Base-by-base conservation (phyloP, 2,329 filamentous ascomycete species). In the Cladosporium sp. region DNA sequence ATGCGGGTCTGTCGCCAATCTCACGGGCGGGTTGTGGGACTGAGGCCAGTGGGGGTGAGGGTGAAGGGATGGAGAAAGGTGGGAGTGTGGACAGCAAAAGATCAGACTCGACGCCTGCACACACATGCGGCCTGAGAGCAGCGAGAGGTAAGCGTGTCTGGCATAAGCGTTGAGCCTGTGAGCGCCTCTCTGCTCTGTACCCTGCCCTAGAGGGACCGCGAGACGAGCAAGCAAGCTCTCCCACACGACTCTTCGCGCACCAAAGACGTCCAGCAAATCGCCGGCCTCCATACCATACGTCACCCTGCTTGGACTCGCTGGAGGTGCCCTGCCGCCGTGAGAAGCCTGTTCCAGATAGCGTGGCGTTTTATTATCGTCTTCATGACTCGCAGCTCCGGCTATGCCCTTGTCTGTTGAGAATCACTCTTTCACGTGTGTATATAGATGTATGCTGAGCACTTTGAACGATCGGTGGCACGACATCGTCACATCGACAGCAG, bases 1-100 rank as follows among this genome's bases (percentile, higher is more conserved):
- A 45, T 45, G 45, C 47, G 49, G 47, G 49, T 36, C 56, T 44
- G 42, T 57, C 39, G 39, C 47, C 56, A 57, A 50, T 50, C 56
- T 50, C 48, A 50, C 49, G 39, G 47, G 39, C 56, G 49, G 25
- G 36, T 51, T 52, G 45, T 51, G 47, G 56, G 47, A 51, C 47
- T 57, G 36, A 44, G 35, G 36, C 39, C 36, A 36, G 54, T n/a
- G n/a, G 47, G 58, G 56, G 34, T 34, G 34, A 39, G 56, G 36
- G 42, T 49, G 51, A 54, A 56, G 58, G 40, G 40, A 55, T 55
- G 52, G 52, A 55, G 52, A 55, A 55, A 55, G 40, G 52, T 45
- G 51, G 51, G 28, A 55, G 39, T 19, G 51, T 45, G 52, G 40
- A 32, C 15, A 55, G 52, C 52, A 60, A 56, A 58, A 58, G 56